Percentiles rank a stretch among this genome's conserved stretches.
Evolutionary conservation across 768 basidiomycete species (phyloP).

Genomic region (Leccinellum rugosiceps): DNA sequence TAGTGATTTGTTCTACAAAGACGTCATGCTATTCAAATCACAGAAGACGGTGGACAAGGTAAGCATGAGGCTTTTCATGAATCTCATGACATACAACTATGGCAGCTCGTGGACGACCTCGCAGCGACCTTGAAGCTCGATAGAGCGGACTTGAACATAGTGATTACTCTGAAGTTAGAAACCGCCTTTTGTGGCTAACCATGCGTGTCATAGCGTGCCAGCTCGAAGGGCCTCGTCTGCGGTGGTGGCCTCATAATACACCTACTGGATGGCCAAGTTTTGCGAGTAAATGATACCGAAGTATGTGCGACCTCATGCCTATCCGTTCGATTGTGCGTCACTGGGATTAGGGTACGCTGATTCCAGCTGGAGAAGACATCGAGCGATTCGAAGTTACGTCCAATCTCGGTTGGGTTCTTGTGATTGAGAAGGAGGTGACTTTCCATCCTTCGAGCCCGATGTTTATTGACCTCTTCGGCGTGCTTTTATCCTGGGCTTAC

Average conservation of each 20-base stretch:
- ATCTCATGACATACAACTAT: neutral
- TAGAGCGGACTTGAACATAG: slow-evolving; percentile 78
- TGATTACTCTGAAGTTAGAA: slow-evolving; percentile 24
- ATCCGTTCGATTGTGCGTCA: neutral
- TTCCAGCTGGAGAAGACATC: slow-evolving; percentile 77
- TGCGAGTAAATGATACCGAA: slow-evolving; percentile 56
- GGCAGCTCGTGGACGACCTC: slow-evolving; percentile 85
- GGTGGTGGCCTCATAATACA: slow-evolving; percentile 61
- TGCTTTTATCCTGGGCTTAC: neutral
- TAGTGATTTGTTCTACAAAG: slow-evolving; percentile 88
- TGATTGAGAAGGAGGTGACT: slow-evolving; percentile 91
- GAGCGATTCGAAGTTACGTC: slow-evolving; percentile 52
- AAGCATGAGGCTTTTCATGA: slow-evolving; percentile 7
- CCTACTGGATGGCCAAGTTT: slow-evolving; percentile 50
- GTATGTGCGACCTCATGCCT: slow-evolving; percentile 30
- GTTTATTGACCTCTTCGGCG: neutral
- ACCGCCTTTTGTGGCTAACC: slow-evolving; percentile 7
- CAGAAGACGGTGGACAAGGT: slow-evolving; percentile 82
- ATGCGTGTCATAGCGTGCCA: slow-evolving; percentile 63
- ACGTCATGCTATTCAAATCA: slow-evolving; percentile 71
- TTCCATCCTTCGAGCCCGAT: neutral
- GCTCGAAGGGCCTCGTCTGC: slow-evolving; percentile 84
- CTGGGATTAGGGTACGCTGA: slow-evolving; percentile 60
- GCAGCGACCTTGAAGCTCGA: slow-evolving; percentile 77
- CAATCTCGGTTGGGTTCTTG: slow-evolving; percentile 69